Conservation (phyloP, 1,284 basidiomycete species). For the Ustilago loliicola region DNA sequence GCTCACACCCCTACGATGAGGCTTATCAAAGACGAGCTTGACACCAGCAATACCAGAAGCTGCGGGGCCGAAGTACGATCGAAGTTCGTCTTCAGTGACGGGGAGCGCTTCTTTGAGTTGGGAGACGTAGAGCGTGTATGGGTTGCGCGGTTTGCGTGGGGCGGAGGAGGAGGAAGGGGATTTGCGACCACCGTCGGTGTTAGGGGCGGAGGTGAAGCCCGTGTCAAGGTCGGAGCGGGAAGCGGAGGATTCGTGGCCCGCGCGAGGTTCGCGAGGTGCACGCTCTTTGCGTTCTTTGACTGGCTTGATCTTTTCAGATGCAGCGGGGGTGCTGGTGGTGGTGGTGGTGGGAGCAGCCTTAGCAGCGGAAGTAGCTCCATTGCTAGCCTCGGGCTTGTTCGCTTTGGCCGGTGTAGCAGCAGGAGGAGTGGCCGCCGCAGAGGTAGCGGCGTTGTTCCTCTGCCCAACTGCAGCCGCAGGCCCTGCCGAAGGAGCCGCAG, state of each 20-base stretch:
- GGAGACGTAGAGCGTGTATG: conserved; percentile 55
- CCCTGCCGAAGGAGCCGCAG: conserved; percentile 8
- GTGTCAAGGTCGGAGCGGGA: conserved; percentile 48
- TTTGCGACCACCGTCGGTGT: conserved; percentile 29
- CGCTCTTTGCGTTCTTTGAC: conserved; percentile 48
- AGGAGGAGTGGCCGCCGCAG: neutral
- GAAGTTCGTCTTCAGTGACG: conserved; percentile 56
- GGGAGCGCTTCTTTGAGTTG: conserved; percentile 61
- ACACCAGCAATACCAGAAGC: conserved; percentile 48
- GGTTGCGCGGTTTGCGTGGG: conserved; percentile 35
- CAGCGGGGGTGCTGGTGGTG: conserved; percentile 7
- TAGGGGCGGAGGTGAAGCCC: conserved; percentile 41
- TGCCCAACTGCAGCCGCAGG: conserved; percentile 1
- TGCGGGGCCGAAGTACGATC: conserved; percentile 60
- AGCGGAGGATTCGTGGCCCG: conserved; percentile 45
- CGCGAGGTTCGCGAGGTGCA: conserved; percentile 15
- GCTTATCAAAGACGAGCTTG: conserved; percentile 56
- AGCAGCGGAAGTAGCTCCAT: conserved; percentile 17
- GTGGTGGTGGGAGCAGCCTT: neutral
- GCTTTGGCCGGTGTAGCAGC: conserved; percentile 8
- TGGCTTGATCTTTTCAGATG: conserved; percentile 24
- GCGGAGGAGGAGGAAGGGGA: conserved; percentile 25
- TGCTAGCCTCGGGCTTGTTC: conserved; percentile 11
- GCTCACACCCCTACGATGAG: conserved; percentile 32
- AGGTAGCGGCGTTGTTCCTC: conserved; percentile 6